phyloP scores from a whole-genome alignment of 2,329 filamentous ascomycete genomes.

The Fusarium sp. region DNA sequence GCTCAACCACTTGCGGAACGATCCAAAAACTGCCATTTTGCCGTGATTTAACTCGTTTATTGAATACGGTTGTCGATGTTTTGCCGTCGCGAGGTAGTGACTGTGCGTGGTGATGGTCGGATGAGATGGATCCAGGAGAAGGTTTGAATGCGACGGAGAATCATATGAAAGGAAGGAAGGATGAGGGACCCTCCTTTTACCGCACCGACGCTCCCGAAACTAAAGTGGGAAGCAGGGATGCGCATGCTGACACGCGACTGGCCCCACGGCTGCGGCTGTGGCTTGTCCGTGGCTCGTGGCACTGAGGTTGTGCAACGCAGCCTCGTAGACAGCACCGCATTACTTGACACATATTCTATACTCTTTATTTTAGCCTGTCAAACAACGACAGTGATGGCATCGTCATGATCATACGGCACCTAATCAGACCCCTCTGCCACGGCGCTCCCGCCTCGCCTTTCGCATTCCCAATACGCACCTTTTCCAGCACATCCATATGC shows the following conservation, averaged over 20 bases:
- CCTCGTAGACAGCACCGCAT: conserved; percentile 15
- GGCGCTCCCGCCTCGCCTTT: conserved; percentile 1
- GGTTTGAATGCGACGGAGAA: conserved; percentile 23
- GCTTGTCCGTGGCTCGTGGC: conserved; percentile 34
- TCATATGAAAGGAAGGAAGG: background rate
- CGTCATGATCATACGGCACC: conserved; percentile 14
- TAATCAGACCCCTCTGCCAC: conserved; percentile 21
- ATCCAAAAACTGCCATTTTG: conserved; percentile 55
- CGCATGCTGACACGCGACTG: conserved; percentile 7
- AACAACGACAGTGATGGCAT: conserved; percentile 1
- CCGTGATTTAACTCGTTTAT: background rate
- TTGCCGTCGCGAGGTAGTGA: conserved; percentile 1
- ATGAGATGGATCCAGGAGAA: conserved; percentile 29
- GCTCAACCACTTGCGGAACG: conserved; percentile 84
- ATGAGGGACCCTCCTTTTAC: conserved; percentile 29
- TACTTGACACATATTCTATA: background rate
- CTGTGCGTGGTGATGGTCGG: background rate
- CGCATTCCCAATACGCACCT: conserved; percentile 35
- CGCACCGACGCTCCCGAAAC: conserved; percentile 40
- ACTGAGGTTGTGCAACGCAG: conserved; percentile 9
- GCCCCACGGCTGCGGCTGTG: conserved; percentile 20
- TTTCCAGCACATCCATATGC: conserved; percentile 48
- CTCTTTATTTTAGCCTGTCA: background rate
- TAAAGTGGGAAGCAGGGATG: conserved; percentile 8
- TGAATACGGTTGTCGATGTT: background rate